Base-by-base conservation (phyloP, 345 rosid species). In the Salix dunnii region DNA sequence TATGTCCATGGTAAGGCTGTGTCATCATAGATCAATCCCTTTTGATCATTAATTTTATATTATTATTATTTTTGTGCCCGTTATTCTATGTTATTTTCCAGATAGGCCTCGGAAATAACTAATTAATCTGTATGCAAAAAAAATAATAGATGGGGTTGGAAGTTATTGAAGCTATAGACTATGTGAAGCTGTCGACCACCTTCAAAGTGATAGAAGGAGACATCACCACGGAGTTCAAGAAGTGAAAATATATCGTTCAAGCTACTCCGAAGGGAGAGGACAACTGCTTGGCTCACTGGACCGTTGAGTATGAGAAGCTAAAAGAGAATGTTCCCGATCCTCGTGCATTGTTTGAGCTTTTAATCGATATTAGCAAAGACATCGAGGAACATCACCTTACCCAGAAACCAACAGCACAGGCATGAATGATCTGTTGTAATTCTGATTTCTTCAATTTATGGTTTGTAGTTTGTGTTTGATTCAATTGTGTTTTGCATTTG, bases 141-240 rank as follows among this genome's bases (percentile, higher is more conserved):
- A 3, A 46, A 12, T 63, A 8, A 27, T 40, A 67, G 71, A 69
- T 68, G 79, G 79, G 42, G 48, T 8, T 20, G 78, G 84, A 81
- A 82, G n/a, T 75, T 4, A 67, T 87, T 21, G 90, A 85, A 55
- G 77, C 70, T 6, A 77, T 87, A 42, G 89, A 86, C 42, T 68
- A 72, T 17, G 82, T 4, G 20, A 86, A 86, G 18, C 46, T 73
- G 11, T 84, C 78, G 4, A 75, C 77, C 55, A 86, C 77, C 1
- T 87, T 75, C 76, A 81, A 48, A 68, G 71, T 83, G 67, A 78
- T 82, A 5, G 85, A 83, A 53, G 88, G 90, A n/a, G 85, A 83
- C 61, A 71, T 87, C n/a, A 17, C 80, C 77, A 81, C 84, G 35
- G 80, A 81, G 35, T 82, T 74, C 81, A 83, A 83, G 77, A 69